Evolutionary conservation across 1,139 yeast genomes (phyloP).

Genomic region (Diutina siamensis): DNA sequence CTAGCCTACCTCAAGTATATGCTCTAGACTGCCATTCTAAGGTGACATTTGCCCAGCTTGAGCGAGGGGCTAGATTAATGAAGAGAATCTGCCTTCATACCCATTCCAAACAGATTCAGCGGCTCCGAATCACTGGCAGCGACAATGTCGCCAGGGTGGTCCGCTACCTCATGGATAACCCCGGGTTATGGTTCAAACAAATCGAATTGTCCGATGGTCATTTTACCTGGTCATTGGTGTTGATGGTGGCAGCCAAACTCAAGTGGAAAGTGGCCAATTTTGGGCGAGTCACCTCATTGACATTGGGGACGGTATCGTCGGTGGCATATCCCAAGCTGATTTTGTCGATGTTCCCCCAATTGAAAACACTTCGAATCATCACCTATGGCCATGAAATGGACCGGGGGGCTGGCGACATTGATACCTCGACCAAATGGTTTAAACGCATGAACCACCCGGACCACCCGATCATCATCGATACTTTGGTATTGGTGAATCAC

Average conservation of each 20-base stretch:
- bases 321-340: not conserved
- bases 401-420: not conserved
- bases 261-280: not conserved
- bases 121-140: not conserved
- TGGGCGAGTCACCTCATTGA: not conserved
- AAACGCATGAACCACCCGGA: not conserved
- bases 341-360: not conserved
- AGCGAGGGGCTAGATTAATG: not conserved
- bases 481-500: not conserved
- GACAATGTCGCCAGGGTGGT: not conserved
- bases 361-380: not conserved
- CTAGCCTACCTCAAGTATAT: not conserved
- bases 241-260: not conserved
- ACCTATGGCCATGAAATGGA: not conserved
- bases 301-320: not conserved
- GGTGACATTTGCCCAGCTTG: not conserved
- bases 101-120: not conserved
- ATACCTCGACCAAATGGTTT: not conserved
- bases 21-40: not conserved
- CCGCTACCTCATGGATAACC: not conserved
- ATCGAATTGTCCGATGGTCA: constrained; percentile 1
- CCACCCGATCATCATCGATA: not conserved
- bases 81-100: not conserved
- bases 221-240: not conserved
- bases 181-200: not conserved